These are phyloP conservation scores for Daedaleopsis nitida DNA, from an alignment of 768 basidiomycete species.

Conservation along the genomic window DNA sequence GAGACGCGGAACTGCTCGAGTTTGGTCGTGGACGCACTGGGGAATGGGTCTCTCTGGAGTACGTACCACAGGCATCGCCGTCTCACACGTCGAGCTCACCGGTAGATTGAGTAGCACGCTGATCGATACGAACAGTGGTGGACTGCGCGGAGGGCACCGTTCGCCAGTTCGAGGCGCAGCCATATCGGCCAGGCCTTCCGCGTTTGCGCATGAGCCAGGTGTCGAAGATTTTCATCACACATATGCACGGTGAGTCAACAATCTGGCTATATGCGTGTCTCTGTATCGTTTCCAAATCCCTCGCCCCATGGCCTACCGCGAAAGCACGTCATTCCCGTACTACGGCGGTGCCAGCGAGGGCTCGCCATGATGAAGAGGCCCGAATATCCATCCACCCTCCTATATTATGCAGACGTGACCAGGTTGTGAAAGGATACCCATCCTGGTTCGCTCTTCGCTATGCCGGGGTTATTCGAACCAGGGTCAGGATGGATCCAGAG, in stretches of 20 bases:
- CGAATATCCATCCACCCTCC: no score
- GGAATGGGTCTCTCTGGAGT: slow-evolving; percentile 72
- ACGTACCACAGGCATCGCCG: slow-evolving; percentile 23
- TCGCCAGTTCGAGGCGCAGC: slow-evolving; percentile 67
- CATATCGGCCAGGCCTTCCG: slow-evolving; percentile 33
- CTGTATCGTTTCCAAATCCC: background rate
- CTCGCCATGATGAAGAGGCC: no score
- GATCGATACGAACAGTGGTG: slow-evolving; percentile 52
- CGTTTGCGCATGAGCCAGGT: slow-evolving; percentile 48
- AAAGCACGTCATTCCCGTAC: background rate
- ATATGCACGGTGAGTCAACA: slow-evolving; percentile 68
- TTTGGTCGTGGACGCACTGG: slow-evolving; percentile 58
- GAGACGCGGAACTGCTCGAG: slow-evolving; percentile 73
- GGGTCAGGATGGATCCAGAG: no score
- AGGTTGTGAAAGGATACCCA: no score
- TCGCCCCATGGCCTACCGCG: no score
- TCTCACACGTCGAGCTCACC: no score
- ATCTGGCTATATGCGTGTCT: background rate
- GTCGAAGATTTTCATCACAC: slow-evolving; percentile 78
- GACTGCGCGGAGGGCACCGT: slow-evolving; percentile 84
- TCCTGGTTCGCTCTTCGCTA: no score
- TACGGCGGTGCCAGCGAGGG: no score
- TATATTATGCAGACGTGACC: no score
- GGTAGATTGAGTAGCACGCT: no score
- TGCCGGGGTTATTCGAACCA: no score